Conservation (phyloP, 495 filamentous ascomycete species). For the Annulohypoxylon maeteangense region DNA sequence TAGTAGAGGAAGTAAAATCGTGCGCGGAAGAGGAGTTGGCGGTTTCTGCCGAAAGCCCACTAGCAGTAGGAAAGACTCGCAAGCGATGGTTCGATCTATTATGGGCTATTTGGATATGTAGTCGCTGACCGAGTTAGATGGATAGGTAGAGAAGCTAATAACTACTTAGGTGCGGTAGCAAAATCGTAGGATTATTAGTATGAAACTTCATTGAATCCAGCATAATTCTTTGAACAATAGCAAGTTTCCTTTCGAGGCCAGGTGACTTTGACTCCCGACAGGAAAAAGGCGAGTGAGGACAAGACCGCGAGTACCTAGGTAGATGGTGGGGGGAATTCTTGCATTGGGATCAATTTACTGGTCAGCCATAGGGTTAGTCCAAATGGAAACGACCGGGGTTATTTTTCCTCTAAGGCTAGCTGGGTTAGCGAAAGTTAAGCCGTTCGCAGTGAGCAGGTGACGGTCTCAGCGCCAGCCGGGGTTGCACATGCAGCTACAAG, state of each 20-base stretch:
- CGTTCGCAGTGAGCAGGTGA: slow-evolving; percentile 37
- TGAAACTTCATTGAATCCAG: slow-evolving; percentile 31
- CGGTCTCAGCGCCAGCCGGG: slow-evolving; percentile 33
- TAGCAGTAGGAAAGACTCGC: slow-evolving; percentile 15
- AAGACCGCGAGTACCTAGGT: background rate
- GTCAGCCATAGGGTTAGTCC: slow-evolving; percentile 32
- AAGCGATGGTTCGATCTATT: slow-evolving; percentile 7
- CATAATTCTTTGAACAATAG: slow-evolving; percentile 16
- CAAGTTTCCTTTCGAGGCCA: slow-evolving; percentile 22
- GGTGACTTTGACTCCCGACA: slow-evolving; percentile 35
- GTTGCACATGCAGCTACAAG: slow-evolving; percentile 35
- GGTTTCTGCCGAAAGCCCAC: slow-evolving; percentile 22
- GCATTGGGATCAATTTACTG: slow-evolving; percentile 30
- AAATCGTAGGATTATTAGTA: slow-evolving; percentile 25
- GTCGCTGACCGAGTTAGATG: slow-evolving; percentile 20
- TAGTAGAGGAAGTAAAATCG: slow-evolving; percentile 16
- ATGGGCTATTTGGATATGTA: background rate
- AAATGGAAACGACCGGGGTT: slow-evolving; percentile 8
- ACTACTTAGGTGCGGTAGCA: slow-evolving; percentile 19
- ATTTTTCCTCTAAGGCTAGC: background rate
- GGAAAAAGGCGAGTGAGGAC: slow-evolving; percentile 26
- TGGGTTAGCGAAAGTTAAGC: background rate
- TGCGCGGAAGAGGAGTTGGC: slow-evolving; percentile 16
- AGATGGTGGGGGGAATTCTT: slow-evolving; percentile 34
- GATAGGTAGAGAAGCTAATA: slow-evolving; percentile 20